Percentiles rank a stretch among this genome's conserved stretches.
Evolutionary conservation across 441 rosid species (phyloP).

Genomic region (Isatis lusitanica): DNA sequence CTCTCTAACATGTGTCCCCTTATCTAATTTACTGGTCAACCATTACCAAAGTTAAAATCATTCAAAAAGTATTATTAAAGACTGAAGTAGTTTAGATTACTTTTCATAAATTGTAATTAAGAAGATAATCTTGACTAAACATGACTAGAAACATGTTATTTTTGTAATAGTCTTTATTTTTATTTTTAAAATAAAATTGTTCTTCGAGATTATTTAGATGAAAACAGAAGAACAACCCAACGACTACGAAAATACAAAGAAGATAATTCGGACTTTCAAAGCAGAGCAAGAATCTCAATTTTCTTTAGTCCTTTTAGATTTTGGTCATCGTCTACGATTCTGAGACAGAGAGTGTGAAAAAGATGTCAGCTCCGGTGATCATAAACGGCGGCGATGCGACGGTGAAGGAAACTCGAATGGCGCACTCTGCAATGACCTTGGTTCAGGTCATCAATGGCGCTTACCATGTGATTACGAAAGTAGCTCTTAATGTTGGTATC

Average conservation of each 20-base stretch:
- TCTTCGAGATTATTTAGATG: not conserved
- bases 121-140: not conserved
- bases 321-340: not conserved
- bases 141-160: not conserved
- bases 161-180: not conserved
- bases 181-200: not conserved
- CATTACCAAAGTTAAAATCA: too few relatives aligned
- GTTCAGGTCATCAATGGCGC: conserved; percentile 84
- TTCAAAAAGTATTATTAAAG: too few relatives aligned
- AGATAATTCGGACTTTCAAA: not conserved
- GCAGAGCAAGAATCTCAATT: not conserved
- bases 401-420: conserved; percentile 53
- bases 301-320: not conserved
- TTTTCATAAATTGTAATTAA: not conserved
- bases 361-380: conserved; percentile 30
- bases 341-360: not conserved
- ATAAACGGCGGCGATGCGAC: conserved; percentile 12
- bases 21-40: too few relatives aligned
- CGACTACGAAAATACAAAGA: conserved; percentile 1
- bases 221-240: not conserved
- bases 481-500: conserved; percentile 90
- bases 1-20: too few relatives aligned
- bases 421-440: conserved; percentile 75
- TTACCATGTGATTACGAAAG: conserved; percentile 87
- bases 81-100: not conserved